Conservation (phyloP, 73 alveolate genomes). For the Paramecium biaurelia region DNA sequence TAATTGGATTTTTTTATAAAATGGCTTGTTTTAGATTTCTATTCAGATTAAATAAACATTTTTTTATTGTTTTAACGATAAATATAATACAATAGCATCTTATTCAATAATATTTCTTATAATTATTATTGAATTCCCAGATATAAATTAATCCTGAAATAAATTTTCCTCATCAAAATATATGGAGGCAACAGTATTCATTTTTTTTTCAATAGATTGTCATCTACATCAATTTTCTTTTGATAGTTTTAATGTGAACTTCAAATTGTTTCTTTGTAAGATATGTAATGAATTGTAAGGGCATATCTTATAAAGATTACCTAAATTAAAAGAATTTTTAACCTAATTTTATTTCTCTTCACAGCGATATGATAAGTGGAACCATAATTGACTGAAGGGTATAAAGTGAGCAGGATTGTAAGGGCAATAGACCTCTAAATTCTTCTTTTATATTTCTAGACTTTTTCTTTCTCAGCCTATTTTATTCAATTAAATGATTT, state of each 20-base stretch:
- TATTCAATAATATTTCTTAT: neutral
- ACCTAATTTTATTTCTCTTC: neutral
- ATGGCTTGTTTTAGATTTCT: conserved; percentile 5
- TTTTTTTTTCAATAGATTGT: neutral
- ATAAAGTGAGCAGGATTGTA: neutral
- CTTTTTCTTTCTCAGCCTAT: neutral
- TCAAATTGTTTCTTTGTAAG: neutral
- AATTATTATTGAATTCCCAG: neutral
- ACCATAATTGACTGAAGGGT: neutral
- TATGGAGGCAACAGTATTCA: neutral
- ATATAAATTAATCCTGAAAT: neutral
- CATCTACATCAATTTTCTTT: neutral
- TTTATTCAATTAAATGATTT: neutral
- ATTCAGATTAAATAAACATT: neutral
- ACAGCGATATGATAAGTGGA: neutral
- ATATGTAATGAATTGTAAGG: neutral
- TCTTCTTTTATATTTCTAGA: neutral
- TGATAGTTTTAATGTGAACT: neutral
- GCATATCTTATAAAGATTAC: neutral
- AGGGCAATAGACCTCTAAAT: neutral
- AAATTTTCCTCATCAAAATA: neutral
- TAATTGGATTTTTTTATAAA: neutral
- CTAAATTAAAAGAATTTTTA: neutral
- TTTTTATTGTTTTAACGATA: neutral
- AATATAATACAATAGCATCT: neutral